phyloP scores from a whole-genome alignment of 108 stramenopile genomes.

The Cyclotella cryptica region DNA sequence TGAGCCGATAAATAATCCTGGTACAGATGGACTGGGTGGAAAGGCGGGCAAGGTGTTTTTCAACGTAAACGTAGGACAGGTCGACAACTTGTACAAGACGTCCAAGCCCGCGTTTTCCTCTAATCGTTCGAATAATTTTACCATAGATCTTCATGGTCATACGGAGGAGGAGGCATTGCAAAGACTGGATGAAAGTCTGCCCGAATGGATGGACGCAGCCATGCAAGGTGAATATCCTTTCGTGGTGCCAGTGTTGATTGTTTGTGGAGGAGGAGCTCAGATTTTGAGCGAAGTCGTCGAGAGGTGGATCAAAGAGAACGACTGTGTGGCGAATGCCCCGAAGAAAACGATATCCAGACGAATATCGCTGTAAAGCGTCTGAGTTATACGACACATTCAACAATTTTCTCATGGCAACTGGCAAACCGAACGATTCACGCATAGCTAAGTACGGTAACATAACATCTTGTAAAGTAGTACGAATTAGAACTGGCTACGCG shows the following conservation, averaged over 20 bases:
- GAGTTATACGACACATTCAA: background rate
- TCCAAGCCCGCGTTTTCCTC: slow-evolving; percentile 3
- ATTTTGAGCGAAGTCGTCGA: slow-evolving; percentile 43
- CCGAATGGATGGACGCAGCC: slow-evolving; percentile 40
- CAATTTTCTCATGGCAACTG: background rate
- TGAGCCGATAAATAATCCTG: slow-evolving; percentile 28
- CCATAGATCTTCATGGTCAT: slow-evolving; percentile 45
- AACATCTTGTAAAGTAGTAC: too few relatives aligned
- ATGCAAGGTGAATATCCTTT: slow-evolving; percentile 45
- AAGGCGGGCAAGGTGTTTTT: slow-evolving; percentile 45
- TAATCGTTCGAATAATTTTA: background rate
- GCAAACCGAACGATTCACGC: background rate
- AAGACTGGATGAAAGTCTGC: slow-evolving; percentile 32
- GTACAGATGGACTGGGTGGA: slow-evolving; percentile 30
- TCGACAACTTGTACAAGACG: slow-evolving; percentile 45
- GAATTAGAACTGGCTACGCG: too few relatives aligned
- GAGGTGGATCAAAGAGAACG: slow-evolving; percentile 39
- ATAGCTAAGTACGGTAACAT: too few relatives aligned
- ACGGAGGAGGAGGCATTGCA: slow-evolving; percentile 29
- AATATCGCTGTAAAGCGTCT: slow-evolving; percentile 7
- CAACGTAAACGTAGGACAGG: slow-evolving; percentile 39
- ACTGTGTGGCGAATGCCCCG: slow-evolving; percentile 47
- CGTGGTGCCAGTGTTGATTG: slow-evolving; percentile 37
- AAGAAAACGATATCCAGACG: slow-evolving; percentile 31
- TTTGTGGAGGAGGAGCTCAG: slow-evolving; percentile 49